Base-by-base conservation (phyloP, 441 rosid species). In the Mallotus repandus region DNA sequence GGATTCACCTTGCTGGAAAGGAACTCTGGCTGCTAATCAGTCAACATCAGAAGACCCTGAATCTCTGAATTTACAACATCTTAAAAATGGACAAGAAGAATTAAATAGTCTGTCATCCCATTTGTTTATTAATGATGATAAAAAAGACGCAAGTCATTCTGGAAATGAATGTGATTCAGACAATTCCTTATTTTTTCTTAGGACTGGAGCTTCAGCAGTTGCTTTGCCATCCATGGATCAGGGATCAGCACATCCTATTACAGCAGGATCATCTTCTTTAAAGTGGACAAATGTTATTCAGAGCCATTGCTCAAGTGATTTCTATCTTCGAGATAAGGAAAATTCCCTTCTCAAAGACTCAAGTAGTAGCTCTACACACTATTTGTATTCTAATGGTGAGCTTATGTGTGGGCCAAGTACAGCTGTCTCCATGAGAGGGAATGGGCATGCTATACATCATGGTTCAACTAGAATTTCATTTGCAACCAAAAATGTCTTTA, bases 1-100 rank as follows among this genome's bases (percentile, higher is more conserved):
- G 69, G 91, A 87, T 77, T 85, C 89, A 78, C 88, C 91, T 58
- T 85, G 86, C 77, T 87, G 89, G 87, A 83, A 63, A 81, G 88
- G 90, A 76, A 80, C 70, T 52, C 68, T 18, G 25, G 76, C 66
- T 63, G n/a, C 66, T 59, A 61, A 54, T 72, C 77, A 66, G 57
- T 75, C 79, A 68, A 57, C 77, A 35, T 77, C 68, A 56, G 56
- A 41, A 53, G 80, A 70, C 64, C 18, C 74, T 46, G 25, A 13
- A 22, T 46, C 57, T 29, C 38, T 25, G 41, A 18, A 59, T 46
- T 58, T 21, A n/a, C 74, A 70, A 29, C 45, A 50, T 25, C 57
- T 58, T 59, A 29, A 59, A 25, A 58, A 46, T 3, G 22, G 25
- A 22, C 64, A 22, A 69, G 73, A 43, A 55, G n/a, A 35, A 41